Evolutionary conservation across 106 monocot species (phyloP), one percentile per base, ranked within the genome.

Genomic region (Hemerocallis citrina): DNA sequence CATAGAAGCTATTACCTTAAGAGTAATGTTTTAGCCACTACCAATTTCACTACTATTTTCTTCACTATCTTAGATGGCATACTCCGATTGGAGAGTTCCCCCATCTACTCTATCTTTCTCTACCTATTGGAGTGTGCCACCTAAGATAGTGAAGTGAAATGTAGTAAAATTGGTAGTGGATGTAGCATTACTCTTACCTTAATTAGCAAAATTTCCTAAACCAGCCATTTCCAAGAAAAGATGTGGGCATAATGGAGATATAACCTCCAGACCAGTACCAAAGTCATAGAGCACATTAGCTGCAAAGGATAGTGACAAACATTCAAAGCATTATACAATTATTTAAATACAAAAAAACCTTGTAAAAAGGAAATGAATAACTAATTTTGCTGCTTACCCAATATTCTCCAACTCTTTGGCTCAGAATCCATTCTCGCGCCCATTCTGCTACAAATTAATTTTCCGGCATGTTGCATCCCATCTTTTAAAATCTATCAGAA

Each of bases 381-480:
- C 28, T 44, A 57, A 36, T 4, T n/a, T 4, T 13, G 24, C 16
- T 49, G 33, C 48, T 13, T 10, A 92, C 96, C 96, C 31, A 98
- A 67, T 77, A 98, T 98, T 55, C 96, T 84, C 96, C 96, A 98
- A 72, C 84, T 85, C 62, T 98, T 98, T 33, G 96, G 96, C 61
- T 98, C 96, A 47, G 96, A 74, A 68, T 98, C 96, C 96, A 98
- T 98, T 74, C 84, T 84, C 47, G 96, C 91, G 48, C 96, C 96
- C 96, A 98, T 85, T 66, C 72, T 68, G 64, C 96, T 98, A 64
- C 91, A 91, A 35, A 98, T 92, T 35, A 98, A 75, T 74, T 92
- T 98, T 42, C 96, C 96, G 7, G 92, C 96, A 73, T 98, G 96
- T 57, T 98, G 96, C 96, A 92, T 98, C 38, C 96, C 96, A 82